phyloP scores from a whole-genome alignment of 768 basidiomycete species.

The Lactarius indigo region DNA sequence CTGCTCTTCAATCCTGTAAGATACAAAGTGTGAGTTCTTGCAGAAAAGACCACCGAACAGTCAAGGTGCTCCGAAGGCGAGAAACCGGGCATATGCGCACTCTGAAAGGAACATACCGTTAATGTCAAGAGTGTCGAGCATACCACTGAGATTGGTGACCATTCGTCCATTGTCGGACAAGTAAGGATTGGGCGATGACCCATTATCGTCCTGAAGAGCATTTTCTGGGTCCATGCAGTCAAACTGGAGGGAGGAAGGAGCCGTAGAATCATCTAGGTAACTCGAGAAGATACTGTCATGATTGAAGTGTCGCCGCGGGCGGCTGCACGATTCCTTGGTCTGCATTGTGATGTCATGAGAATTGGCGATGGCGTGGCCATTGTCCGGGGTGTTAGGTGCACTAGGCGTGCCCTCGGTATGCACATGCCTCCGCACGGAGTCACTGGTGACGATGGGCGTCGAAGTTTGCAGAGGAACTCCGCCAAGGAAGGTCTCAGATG shows the following conservation, averaged over 20 bases:
- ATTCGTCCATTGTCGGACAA: slow-evolving; percentile 9
- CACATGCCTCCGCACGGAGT: background rate
- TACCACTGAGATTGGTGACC: slow-evolving; percentile 20
- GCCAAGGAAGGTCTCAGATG: slow-evolving; percentile 17
- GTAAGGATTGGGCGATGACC: background rate
- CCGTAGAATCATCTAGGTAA: slow-evolving; percentile 13
- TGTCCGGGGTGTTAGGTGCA: slow-evolving; percentile 14
- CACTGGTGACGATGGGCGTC: slow-evolving; percentile 19
- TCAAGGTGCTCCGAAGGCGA: background rate
- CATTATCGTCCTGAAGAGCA: background rate
- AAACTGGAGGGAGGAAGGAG: background rate
- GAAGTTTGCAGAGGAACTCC: slow-evolving; percentile 22
- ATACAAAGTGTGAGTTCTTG: slow-evolving; percentile 1
- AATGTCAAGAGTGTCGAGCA: slow-evolving; percentile 22
- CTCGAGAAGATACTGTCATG: slow-evolving; percentile 25
- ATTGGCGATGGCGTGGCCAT: background rate
- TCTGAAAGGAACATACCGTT: slow-evolving; percentile 14
- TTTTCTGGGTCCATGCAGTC: background rate
- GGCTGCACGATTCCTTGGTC: background rate
- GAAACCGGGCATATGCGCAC: background rate
- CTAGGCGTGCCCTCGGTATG: slow-evolving; percentile 1
- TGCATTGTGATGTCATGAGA: background rate
- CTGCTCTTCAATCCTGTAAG: background rate
- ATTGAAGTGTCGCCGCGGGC: background rate
- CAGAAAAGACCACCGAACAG: background rate